Conservation (phyloP, 2,329 filamentous ascomycete genomes). For the Microdochium paspali region DNA sequence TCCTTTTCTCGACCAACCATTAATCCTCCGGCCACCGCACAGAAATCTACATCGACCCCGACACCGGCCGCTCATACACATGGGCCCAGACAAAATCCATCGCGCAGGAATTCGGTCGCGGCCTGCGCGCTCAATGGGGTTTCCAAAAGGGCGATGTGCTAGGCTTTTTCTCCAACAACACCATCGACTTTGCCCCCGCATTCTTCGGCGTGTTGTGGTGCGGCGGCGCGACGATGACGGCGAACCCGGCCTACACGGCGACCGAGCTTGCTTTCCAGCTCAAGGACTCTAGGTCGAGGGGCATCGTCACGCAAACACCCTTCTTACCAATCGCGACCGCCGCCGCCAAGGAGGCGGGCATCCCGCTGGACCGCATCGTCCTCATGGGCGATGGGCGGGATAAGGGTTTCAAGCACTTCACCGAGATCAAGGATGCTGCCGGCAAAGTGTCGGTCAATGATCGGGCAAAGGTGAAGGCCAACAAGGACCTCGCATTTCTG, state of each 20-base stretch:
- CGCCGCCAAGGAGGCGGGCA: slow-evolving; percentile 61
- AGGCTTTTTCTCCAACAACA: slow-evolving; percentile 75
- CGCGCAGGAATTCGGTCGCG: slow-evolving; percentile 70
- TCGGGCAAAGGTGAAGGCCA: slow-evolving; percentile 53
- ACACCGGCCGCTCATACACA: slow-evolving; percentile 60
- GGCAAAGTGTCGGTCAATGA: slow-evolving; percentile 41
- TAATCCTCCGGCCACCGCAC: slow-evolving; percentile 8
- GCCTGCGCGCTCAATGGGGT: slow-evolving; percentile 61
- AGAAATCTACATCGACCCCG: slow-evolving; percentile 74
- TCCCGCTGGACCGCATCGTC: slow-evolving; percentile 64
- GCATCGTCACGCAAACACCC: slow-evolving; percentile 62
- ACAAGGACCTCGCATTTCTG: slow-evolving; percentile 70
- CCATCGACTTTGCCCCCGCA: slow-evolving; percentile 69
- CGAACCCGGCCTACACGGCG: slow-evolving; percentile 78
- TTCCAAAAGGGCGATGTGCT: slow-evolving; percentile 82
- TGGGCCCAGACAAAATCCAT: slow-evolving; percentile 56
- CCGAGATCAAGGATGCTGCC: slow-evolving; percentile 55
- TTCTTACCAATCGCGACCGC: slow-evolving; percentile 55
- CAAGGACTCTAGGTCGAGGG: slow-evolving; percentile 66
- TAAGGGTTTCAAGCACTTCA: slow-evolving; percentile 61
- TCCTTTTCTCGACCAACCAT: no score
- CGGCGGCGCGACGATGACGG: slow-evolving; percentile 72
- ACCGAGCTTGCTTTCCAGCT: slow-evolving; percentile 82
- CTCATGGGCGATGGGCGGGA: slow-evolving; percentile 65
- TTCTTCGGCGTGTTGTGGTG: slow-evolving; percentile 78